phyloP scores from a whole-genome alignment of 2,329 filamentous ascomycete species.

The Aspergillus melleus region DNA sequence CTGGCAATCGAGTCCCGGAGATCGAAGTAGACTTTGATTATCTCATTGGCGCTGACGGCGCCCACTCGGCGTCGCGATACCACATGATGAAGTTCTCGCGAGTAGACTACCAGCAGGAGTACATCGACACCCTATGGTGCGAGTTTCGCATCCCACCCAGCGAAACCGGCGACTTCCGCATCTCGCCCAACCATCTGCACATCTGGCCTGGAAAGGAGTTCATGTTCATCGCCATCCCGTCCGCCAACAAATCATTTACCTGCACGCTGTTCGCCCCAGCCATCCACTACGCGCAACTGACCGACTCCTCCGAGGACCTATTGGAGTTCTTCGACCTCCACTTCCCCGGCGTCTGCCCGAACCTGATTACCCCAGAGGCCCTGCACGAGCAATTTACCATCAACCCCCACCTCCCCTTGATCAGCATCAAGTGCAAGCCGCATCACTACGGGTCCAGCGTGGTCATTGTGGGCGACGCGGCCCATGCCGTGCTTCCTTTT shows the following conservation, averaged over 20 bases:
- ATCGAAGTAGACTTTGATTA: constrained; percentile 87
- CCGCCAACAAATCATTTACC: constrained; percentile 86
- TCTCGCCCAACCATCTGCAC: constrained; percentile 90
- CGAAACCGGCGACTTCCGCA: constrained; percentile 61
- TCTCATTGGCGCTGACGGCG: constrained; percentile 91
- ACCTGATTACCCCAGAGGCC: constrained; percentile 59
- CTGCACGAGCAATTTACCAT: constrained; percentile 72
- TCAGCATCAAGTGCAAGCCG: constrained; percentile 88
- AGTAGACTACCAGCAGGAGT: constrained; percentile 89
- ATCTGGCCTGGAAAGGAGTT: constrained; percentile 94
- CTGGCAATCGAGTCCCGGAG: constrained; percentile 59
- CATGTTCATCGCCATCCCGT: constrained; percentile 98
- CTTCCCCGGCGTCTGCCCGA: constrained; percentile 78
- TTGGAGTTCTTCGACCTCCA: constrained; percentile 83
- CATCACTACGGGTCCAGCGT: constrained; percentile 76
- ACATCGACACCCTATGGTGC: constrained; percentile 97
- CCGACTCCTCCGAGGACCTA: constrained; percentile 63
- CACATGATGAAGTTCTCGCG: constrained; percentile 94
- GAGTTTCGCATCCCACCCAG: constrained; percentile 78
- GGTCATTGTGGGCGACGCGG: constrained; percentile 88
- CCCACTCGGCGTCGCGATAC: constrained; percentile 85
- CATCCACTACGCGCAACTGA: constrained; percentile 66
- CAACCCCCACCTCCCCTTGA: constrained; percentile 89
- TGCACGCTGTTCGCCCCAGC: constrained; percentile 89
- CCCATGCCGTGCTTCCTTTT: constrained; percentile 97